Evolutionary conservation across 2,329 filamentous ascomycete genomes (phyloP).

Genomic region (Colletotrichum truncatum): DNA sequence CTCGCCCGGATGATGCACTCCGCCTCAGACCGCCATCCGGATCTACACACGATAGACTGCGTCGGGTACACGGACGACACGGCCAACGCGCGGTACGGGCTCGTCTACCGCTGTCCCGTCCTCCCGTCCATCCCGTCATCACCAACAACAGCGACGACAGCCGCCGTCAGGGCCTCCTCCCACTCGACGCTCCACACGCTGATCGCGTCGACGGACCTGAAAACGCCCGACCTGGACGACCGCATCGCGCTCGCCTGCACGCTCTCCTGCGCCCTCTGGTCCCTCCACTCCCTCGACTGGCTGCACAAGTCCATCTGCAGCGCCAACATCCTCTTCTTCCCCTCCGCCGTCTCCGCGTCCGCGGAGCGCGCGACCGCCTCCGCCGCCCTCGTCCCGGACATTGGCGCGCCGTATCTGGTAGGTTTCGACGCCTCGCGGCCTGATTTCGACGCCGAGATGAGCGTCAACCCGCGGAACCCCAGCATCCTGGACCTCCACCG

Average conservation of each 20-base stretch:
- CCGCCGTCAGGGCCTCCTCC: slow-evolving; percentile 40
- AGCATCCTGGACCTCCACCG: slow-evolving; percentile 55
- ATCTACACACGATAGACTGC: slow-evolving; percentile 57
- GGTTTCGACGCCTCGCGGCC: slow-evolving; percentile 66
- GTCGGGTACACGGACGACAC: slow-evolving; percentile 56
- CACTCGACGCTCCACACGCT: slow-evolving; percentile 50
- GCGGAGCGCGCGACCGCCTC: slow-evolving; percentile 45
- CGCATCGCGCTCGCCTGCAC: slow-evolving; percentile 51
- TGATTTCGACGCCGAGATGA: slow-evolving; percentile 57
- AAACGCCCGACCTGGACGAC: slow-evolving; percentile 55
- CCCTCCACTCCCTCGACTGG: slow-evolving; percentile 64
- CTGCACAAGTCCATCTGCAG: slow-evolving; percentile 66
- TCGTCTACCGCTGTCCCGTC: slow-evolving; percentile 45
- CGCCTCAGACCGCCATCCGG: slow-evolving; percentile 52
- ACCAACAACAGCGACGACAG: background rate
- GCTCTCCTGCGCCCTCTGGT: slow-evolving; percentile 55
- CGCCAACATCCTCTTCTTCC: slow-evolving; percentile 64
- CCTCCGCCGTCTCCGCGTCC: slow-evolving; percentile 47
- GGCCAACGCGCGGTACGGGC: slow-evolving; percentile 48
- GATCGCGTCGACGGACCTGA: slow-evolving; percentile 48
- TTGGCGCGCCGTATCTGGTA: slow-evolving; percentile 54
- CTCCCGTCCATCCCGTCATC: background rate
- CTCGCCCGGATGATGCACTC: slow-evolving; percentile 57
- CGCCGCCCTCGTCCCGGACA: slow-evolving; percentile 47
- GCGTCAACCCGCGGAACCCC: slow-evolving; percentile 52